Evolutionary conservation across 179 eudicot genomes (phyloP), one percentile per base, ranked within the genome.

Genomic region (Monotropa hypopitys): DNA sequence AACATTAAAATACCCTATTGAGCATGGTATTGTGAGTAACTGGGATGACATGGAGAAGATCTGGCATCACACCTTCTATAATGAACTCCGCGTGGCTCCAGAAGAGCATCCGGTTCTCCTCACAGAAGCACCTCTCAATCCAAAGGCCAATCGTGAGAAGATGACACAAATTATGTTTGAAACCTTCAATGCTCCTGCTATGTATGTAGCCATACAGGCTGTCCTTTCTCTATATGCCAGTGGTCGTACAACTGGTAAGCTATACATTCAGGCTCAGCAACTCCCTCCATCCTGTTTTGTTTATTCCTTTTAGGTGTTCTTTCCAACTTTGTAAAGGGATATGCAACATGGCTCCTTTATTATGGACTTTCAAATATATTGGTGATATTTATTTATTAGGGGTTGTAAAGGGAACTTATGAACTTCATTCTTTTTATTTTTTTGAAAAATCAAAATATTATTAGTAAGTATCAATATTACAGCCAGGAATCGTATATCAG

Each of bases 121-220:
- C n/a, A 77, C 79, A 0, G 79, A 77, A 68, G 79, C 79, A 35
- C 79, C 79, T 66, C 74, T 77, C 20, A 77, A 67, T 47, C 79
- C 79, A 33, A 77, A 77, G 65, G 74, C 74, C 26, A 77, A 77
- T n/a, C 79, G 79, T n/a, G 79, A 77, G 65, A 77, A 77, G 65
- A 77, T 77, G 79, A 67, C 79, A 2, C 74, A 67, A 77, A 77
- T 77, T 0, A 67, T 77, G 79, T 77, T 77, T 68, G 74, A 77
- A 67, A 77, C 79, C 23, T 77, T 77, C 74, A 51, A 68, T 16
- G 51, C 74, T 50, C 90, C 90, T 70, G 90, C 89, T 47, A 88
- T 88, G 89, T 88, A 86, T 74, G 89, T 88, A 26, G 90, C 90
- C 76, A 88, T 86, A 69, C 88, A 86, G 83, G 90, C 89, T 50